These are phyloP conservation scores for Exutisphaerella laricina DNA, from an alignment of 2,329 filamentous ascomycete species.

Conservation along the genomic window DNA sequence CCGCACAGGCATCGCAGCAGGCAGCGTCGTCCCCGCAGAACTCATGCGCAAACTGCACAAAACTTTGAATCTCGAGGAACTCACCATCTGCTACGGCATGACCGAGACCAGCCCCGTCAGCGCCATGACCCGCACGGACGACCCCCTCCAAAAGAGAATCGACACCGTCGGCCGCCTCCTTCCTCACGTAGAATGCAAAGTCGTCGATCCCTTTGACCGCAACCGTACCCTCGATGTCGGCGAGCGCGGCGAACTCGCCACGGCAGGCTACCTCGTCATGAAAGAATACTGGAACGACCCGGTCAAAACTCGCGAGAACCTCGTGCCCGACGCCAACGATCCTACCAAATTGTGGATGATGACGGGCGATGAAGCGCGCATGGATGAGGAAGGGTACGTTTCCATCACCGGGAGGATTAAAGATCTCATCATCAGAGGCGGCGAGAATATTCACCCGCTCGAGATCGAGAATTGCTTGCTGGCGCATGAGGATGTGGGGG, in stretches of 20 bases:
- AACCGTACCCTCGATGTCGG: slow-evolving; percentile 56
- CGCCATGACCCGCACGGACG: slow-evolving; percentile 74
- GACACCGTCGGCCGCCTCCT: slow-evolving; percentile 72
- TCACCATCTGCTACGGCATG: slow-evolving; percentile 97
- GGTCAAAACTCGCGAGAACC: slow-evolving; percentile 61
- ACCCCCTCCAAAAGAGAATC: slow-evolving; percentile 67
- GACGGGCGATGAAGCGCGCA: slow-evolving; percentile 84
- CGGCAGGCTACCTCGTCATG: slow-evolving; percentile 84
- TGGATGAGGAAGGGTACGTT: slow-evolving; percentile 78
- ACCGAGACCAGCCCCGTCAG: slow-evolving; percentile 75
- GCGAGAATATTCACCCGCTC: slow-evolving; percentile 92
- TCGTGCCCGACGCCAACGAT: slow-evolving; percentile 52
- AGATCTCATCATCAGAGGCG: slow-evolving; percentile 88
- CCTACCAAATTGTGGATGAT: slow-evolving; percentile 72
- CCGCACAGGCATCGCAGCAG: slow-evolving; percentile 86
- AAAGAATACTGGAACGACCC: slow-evolving; percentile 81
- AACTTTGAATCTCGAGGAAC: slow-evolving; percentile 67
- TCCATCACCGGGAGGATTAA: slow-evolving; percentile 89
- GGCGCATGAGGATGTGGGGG: slow-evolving; percentile 61
- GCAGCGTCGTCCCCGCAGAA: slow-evolving; percentile 74
- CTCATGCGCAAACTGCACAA: slow-evolving; percentile 73
- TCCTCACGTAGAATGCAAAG: slow-evolving; percentile 72
- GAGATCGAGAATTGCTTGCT: slow-evolving; percentile 89
- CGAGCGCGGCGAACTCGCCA: slow-evolving; percentile 71
- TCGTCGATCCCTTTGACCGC: slow-evolving; percentile 65